Conservation (phyloP, 768 basidiomycete species). For the Suillus occidentalis region DNA sequence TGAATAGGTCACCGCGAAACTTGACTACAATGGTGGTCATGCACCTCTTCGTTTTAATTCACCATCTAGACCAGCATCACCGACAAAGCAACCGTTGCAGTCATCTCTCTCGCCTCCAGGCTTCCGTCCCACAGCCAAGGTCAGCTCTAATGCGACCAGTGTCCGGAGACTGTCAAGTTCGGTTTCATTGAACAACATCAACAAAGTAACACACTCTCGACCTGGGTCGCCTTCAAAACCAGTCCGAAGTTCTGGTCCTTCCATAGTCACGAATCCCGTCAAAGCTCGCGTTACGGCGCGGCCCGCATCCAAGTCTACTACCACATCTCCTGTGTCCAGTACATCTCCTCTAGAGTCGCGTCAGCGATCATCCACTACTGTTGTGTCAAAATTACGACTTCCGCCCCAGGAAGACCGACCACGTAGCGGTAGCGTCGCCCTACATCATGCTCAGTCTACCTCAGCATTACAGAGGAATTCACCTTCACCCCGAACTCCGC, state of each 20-base stretch:
- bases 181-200: constrained; percentile 16
- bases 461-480: constrained; percentile 18
- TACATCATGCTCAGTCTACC: constrained; percentile 28
- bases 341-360: constrained; percentile 24
- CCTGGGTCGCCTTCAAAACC: constrained; percentile 40
- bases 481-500: constrained; percentile 12
- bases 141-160: constrained; percentile 52
- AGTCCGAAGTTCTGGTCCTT: constrained; percentile 35
- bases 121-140: constrained; percentile 57
- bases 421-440: constrained; percentile 28
- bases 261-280: constrained; percentile 24
- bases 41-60: constrained; percentile 30
- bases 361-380: constrained; percentile 30
- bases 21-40: constrained; percentile 40
- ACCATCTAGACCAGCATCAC: constrained; percentile 50
- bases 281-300: constrained; percentile 30
- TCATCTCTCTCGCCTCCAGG: constrained; percentile 28
- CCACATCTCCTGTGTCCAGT: constrained; percentile 10
- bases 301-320: constrained; percentile 28
- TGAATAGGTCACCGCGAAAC: constrained; percentile 52
- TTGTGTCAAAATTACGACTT: constrained; percentile 23
- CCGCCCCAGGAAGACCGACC: constrained; percentile 34
- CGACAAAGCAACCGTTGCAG: constrained; percentile 37
- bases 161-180: constrained; percentile 28
- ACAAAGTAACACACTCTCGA: constrained; percentile 35